Conservation (phyloP, 73 alveolate species). For the Tetrahymena thermophila region DNA sequence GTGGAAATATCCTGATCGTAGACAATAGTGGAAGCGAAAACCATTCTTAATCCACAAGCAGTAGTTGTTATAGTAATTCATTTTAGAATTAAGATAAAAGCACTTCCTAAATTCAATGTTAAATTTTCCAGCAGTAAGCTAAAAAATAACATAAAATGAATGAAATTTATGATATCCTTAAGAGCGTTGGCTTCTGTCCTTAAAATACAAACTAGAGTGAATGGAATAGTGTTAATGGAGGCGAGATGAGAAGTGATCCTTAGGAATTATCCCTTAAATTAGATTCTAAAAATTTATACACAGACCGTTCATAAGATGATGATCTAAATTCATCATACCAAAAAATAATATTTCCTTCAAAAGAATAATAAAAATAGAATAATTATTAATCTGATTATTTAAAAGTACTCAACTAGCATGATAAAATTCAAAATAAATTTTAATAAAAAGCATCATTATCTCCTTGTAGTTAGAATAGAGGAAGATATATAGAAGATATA, state of each 20-base stretch:
- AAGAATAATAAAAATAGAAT: not conserved
- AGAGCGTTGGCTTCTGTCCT: not conserved
- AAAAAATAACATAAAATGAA: not conserved
- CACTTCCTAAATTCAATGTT: not conserved
- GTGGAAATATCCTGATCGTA: not conserved
- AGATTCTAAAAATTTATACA: not conserved
- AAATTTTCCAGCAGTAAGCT: not conserved
- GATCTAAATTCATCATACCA: not conserved
- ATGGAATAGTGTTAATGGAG: not conserved
- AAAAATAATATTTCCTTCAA: not conserved
- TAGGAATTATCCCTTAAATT: not conserved
- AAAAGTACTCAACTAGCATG: not conserved
- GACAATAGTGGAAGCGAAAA: not conserved
- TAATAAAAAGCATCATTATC: not conserved
- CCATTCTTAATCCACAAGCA: not conserved
- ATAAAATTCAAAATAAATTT: not conserved
- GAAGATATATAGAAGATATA: not conserved
- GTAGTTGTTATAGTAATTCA: not conserved
- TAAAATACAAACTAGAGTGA: not conserved
- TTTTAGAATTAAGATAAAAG: not conserved
- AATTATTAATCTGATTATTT: not conserved
- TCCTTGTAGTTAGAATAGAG: not conserved
- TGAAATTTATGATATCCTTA: not conserved
- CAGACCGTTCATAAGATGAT: not conserved
- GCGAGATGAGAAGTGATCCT: not conserved